phyloP scores from a whole-genome alignment of 192 early-diverging fungal genomes.

The Thamnidium elegans region DNA sequence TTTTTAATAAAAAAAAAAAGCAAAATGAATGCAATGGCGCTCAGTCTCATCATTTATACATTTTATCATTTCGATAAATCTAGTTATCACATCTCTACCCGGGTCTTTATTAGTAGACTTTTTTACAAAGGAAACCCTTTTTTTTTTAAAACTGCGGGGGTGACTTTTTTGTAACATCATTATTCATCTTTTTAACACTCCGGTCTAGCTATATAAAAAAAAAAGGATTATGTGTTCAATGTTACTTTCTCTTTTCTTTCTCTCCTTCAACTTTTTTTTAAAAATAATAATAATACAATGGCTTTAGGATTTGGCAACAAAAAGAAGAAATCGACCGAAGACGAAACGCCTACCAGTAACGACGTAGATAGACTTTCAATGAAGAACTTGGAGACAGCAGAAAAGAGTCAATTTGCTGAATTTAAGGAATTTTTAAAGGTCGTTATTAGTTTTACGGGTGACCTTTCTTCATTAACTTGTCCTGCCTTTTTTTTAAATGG shows the following conservation, averaged over 20 bases:
- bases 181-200: no score
- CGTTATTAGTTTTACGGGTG: slow-evolving; percentile 74
- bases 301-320: slow-evolving; percentile 67
- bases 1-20: no score
- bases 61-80: no score
- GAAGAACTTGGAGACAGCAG: slow-evolving; percentile 25
- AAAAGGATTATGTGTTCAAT: no score
- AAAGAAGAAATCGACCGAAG: slow-evolving; percentile 4
- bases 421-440: slow-evolving; percentile 64
- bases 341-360: slow-evolving; percentile 17
- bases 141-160: no score
- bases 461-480: slow-evolving; percentile 75
- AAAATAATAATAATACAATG: slow-evolving; percentile 47
- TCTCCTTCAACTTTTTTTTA: neutral
- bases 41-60: no score
- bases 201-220: no score
- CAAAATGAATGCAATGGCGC: no score
- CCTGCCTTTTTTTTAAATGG: slow-evolving; percentile 78
- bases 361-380: slow-evolving; percentile 34
- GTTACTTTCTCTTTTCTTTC: neutral
- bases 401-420: slow-evolving; percentile 36
- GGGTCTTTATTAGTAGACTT: no score
- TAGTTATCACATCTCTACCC: no score
- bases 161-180: no score
- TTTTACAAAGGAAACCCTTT: no score